Percentiles rank a stretch among this genome's conserved stretches.
These are phyloP conservation scores for Chlorella sp. DNA, from an alignment of 139 green algal species.

Conservation along the genomic window DNA sequence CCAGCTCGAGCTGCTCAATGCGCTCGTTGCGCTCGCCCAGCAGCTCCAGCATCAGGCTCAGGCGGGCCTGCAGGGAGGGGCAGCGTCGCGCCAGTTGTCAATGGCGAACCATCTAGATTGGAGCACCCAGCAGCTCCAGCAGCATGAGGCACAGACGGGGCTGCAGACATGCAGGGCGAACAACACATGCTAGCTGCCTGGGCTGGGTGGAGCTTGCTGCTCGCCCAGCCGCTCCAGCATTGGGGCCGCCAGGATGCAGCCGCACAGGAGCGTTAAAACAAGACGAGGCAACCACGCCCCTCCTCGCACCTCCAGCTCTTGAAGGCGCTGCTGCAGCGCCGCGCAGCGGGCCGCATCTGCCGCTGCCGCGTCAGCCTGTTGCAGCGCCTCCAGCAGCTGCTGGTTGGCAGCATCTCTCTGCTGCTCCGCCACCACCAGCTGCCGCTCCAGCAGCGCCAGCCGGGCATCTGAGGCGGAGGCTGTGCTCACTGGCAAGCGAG, in stretches of 20 bases:
- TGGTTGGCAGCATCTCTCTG: conserved; percentile 23
- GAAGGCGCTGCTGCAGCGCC: conserved; percentile 35
- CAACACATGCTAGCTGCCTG: too few relatives aligned
- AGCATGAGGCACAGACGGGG: background rate
- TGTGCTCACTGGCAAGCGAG: conserved; percentile 9
- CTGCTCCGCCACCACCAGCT: conserved; percentile 29
- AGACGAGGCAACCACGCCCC: too few relatives aligned
- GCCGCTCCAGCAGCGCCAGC: background rate
- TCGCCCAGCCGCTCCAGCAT: too few relatives aligned
- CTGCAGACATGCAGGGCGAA: background rate
- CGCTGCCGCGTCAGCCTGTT: conserved; percentile 56
- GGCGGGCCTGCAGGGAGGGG: conserved; percentile 24
- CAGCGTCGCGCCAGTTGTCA: too few relatives aligned
- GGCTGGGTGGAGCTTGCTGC: too few relatives aligned
- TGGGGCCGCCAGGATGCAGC: too few relatives aligned
- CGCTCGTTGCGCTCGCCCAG: conserved; percentile 77
- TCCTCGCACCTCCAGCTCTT: conserved; percentile 4
- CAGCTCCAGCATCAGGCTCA: conserved; percentile 61
- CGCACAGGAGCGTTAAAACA: too few relatives aligned
- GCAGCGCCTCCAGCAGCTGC: conserved; percentile 47
- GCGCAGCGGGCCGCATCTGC: conserved; percentile 37
- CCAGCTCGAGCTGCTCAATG: conserved; percentile 79
- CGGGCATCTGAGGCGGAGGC: background rate
- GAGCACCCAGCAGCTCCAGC: background rate
- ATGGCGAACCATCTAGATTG: too few relatives aligned